Evolutionary conservation across 148 eudicot species (phyloP).

Genomic region (Dianthus caryophyllus): DNA sequence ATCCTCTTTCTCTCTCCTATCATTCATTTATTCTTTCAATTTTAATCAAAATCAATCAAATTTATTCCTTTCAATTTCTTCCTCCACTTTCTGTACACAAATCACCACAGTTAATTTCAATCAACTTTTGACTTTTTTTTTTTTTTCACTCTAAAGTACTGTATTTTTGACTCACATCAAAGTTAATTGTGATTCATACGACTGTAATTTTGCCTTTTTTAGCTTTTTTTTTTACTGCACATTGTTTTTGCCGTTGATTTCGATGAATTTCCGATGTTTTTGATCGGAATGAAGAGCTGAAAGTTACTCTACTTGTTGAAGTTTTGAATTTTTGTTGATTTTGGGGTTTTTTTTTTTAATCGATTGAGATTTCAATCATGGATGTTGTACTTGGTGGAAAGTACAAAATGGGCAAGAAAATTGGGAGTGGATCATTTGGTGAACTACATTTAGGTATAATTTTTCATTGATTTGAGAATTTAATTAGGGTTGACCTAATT

Average conservation of each 20-base stretch:
- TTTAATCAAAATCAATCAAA: no score
- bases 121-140: not conserved
- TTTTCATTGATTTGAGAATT: slow-evolving; percentile 9
- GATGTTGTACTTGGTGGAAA: slow-evolving; percentile 72
- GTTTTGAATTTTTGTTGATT: slow-evolving; percentile 12
- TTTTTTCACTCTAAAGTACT: no score
- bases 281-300: slow-evolving; percentile 5
- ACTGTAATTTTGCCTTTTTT: slow-evolving; percentile 16
- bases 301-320: not conserved
- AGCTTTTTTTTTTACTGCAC: not conserved
- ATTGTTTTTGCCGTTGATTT: no score
- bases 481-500: slow-evolving; percentile 7
- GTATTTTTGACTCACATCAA: slow-evolving; percentile 18
- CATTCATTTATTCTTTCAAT: no score
- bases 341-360: slow-evolving; percentile 1
- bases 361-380: slow-evolving; percentile 31
- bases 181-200: slow-evolving; percentile 12
- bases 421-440: slow-evolving; percentile 92
- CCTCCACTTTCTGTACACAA: no score
- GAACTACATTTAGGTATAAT: slow-evolving; percentile 72
- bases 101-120: no score
- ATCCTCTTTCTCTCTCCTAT: no score
- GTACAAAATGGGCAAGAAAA: slow-evolving; percentile 78
- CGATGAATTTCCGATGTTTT: slow-evolving; percentile 6
- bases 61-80: no score